Evolutionary conservation across 2,329 filamentous ascomycete species (phyloP).

Genomic region (Cordyceps farinosa): DNA sequence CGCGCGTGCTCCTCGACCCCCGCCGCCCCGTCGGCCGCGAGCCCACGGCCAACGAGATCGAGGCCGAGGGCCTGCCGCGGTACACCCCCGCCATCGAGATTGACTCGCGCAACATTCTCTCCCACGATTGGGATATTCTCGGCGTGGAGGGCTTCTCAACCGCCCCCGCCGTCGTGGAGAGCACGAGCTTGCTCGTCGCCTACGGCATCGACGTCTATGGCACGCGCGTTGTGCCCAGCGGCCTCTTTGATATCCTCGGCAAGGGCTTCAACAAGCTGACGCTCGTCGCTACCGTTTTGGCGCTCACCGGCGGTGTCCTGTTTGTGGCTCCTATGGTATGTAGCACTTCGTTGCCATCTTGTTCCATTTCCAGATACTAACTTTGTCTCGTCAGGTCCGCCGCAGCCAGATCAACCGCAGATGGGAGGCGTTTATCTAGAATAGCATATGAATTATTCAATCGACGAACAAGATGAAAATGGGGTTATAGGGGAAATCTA

Average conservation of each 20-base stretch:
- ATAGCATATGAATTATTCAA: not conserved
- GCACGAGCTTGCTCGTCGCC: constrained; percentile 84
- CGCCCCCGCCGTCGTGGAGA: constrained; percentile 78
- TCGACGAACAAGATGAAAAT: not conserved
- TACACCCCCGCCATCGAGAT: constrained; percentile 79
- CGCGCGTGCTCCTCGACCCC: constrained; percentile 75
- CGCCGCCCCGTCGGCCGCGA: constrained; percentile 83
- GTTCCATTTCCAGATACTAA: constrained; percentile 30
- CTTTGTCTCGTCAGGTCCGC: constrained; percentile 40
- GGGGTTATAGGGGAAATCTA: not conserved
- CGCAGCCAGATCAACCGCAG: constrained; percentile 66
- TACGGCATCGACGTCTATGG: constrained; percentile 88
- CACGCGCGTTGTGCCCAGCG: constrained; percentile 80
- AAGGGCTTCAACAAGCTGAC: constrained; percentile 91
- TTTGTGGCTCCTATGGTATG: constrained; percentile 83
- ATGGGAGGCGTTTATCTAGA: constrained; percentile 44
- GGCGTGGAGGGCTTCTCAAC: constrained; percentile 72
- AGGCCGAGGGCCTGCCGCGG: constrained; percentile 72
- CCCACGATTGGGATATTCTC: constrained; percentile 76
- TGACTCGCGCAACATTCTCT: constrained; percentile 75
- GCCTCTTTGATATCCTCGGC: constrained; percentile 86
- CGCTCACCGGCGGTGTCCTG: constrained; percentile 70
- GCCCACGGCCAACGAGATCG: constrained; percentile 70
- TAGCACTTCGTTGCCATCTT: constrained; percentile 22
- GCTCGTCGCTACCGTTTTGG: constrained; percentile 77